Evolutionary conservation across 768 basidiomycete species (phyloP).

Genomic region (Epithele typhae): DNA sequence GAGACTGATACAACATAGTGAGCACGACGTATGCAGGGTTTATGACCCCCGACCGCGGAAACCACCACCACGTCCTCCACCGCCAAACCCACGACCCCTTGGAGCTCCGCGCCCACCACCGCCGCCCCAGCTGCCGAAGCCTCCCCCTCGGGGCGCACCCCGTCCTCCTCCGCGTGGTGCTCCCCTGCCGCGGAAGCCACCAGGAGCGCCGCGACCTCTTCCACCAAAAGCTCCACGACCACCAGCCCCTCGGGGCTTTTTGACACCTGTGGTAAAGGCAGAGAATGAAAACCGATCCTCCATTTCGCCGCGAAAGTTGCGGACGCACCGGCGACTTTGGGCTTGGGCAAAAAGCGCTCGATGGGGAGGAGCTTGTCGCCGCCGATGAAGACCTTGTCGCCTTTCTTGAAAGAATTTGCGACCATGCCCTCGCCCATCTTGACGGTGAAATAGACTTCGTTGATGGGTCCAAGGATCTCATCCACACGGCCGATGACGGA

Average conservation of each 20-base stretch:
- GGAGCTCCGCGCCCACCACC: constrained; percentile 44
- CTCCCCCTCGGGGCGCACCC: constrained; percentile 29
- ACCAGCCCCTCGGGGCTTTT: constrained; percentile 23
- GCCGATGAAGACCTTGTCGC: constrained; percentile 96
- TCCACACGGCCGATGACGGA: constrained; percentile 95
- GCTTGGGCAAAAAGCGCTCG: constrained; percentile 95
- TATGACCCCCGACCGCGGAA: constrained; percentile 41
- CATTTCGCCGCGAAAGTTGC: constrained; percentile 14
- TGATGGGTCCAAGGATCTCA: constrained; percentile 99
- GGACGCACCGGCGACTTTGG: constrained; percentile 69
- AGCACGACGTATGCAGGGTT: constrained; percentile 3
- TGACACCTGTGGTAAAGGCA: constrained; percentile 32
- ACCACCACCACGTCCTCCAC: constrained; percentile 35
- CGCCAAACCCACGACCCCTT: constrained; percentile 33
- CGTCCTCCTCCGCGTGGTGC: constrained; percentile 25
- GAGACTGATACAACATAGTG: constrained; percentile 6
- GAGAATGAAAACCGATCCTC: constrained; percentile 1
- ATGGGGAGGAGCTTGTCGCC: constrained; percentile 97
- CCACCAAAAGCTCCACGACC: constrained; percentile 24
- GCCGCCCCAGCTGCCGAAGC: constrained; percentile 39
- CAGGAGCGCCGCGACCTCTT: constrained; percentile 15
- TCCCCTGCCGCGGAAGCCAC: constrained; percentile 22
- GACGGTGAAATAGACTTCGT: constrained; percentile 96
- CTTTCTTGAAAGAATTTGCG: constrained; percentile 92
- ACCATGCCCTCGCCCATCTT: constrained; percentile 98